A percentile compares a stretch with the other conserved stretches of the same genome.
Conservation (phyloP, 148 eudicot genomes). For the Persicaria tinctoria region DNA sequence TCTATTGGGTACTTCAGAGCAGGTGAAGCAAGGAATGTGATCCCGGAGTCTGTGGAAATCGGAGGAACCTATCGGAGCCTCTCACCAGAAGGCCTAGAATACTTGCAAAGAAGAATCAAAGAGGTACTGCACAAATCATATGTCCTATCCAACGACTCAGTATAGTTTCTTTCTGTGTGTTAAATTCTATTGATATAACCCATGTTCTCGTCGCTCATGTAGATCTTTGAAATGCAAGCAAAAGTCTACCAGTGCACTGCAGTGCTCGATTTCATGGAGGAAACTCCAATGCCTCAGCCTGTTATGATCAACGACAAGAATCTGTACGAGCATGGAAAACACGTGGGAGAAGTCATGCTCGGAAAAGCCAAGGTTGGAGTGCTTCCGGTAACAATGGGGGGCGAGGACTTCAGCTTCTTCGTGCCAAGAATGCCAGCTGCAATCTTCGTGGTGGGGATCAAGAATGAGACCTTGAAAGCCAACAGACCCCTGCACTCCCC, state of each 20-base stretch:
- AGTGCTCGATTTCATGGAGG: constrained; percentile 56
- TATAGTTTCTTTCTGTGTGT: background rate
- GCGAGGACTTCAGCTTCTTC: constrained; percentile 63
- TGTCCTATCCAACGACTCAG: background rate
- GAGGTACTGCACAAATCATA: constrained; percentile 25
- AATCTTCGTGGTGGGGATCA: constrained; percentile 39
- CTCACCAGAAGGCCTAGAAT: constrained; percentile 33
- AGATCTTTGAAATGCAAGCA: constrained; percentile 58
- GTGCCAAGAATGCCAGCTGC: constrained; percentile 49
- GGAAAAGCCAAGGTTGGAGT: constrained; percentile 38
- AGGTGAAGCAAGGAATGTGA: constrained; percentile 55
- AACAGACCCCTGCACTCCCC: constrained; percentile 46
- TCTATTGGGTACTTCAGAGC: constrained; percentile 45
- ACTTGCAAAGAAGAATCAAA: constrained; percentile 46
- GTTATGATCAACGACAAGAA: constrained; percentile 39
- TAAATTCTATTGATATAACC: background rate
- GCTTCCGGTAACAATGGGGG: constrained; percentile 32
- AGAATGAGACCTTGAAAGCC: constrained; percentile 34
- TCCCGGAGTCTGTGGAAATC: constrained; percentile 52
- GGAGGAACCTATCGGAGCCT: constrained; percentile 61
- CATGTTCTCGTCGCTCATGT: background rate
- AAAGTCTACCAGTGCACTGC: constrained; percentile 45
- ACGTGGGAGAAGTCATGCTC: constrained; percentile 31
- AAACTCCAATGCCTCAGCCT: constrained; percentile 39
- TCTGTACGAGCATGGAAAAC: constrained; percentile 48